phyloP scores from a whole-genome alignment of 768 basidiomycete species.

The Dentipellis sp. region DNA sequence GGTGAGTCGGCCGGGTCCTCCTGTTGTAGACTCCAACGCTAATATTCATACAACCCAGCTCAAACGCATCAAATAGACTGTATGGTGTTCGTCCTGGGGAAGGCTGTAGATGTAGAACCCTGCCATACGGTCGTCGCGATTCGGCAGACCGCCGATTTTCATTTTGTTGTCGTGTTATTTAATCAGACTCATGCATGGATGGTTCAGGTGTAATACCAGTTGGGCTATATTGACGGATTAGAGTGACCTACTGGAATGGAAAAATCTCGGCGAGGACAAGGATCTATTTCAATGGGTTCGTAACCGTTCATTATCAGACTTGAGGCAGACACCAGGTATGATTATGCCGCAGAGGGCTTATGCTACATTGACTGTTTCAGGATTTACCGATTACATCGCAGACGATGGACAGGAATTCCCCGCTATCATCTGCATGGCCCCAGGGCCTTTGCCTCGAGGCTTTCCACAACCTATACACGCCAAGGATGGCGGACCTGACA shows the following conservation, averaged over 20 bases:
- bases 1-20: slow-evolving; percentile 29
- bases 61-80: slow-evolving; percentile 26
- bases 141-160: too few species aligned
- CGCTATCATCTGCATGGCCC: background rate
- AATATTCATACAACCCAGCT: slow-evolving; percentile 18
- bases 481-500: slow-evolving; percentile 3
- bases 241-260: too few species aligned
- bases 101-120: too few species aligned
- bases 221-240: too few species aligned
- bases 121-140: too few species aligned
- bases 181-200: too few species aligned
- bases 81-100: background rate
- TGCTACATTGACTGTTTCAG: background rate
- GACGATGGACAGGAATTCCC: background rate
- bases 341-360: background rate
- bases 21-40: background rate
- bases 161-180: too few species aligned
- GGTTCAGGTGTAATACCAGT: too few species aligned
- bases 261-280: too few species aligned
- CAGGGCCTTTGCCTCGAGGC: background rate
- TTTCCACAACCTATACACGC: slow-evolving; percentile 5
- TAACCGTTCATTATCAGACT: too few species aligned
- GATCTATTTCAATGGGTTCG: too few species aligned
- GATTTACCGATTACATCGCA: background rate
- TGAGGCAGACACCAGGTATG: too few species aligned